Conservation (phyloP, 805 yeast genomes). For the Candida nonsorbophila region DNA sequence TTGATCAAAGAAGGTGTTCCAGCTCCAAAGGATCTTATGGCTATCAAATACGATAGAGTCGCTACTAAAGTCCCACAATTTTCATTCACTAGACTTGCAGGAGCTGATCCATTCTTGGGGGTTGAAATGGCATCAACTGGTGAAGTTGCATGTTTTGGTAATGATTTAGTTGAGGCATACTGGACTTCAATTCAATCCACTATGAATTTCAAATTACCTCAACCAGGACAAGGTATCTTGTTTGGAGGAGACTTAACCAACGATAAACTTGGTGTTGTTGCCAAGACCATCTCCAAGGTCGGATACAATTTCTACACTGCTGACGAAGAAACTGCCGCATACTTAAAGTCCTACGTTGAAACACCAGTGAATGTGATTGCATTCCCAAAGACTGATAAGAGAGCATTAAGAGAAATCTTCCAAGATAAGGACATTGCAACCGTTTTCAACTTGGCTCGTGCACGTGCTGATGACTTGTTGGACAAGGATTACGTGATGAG, state of each 20-base stretch:
- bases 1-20: constrained; percentile 58
- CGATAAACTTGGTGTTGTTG: constrained; percentile 69
- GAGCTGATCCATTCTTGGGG: constrained; percentile 97
- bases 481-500: constrained; percentile 97
- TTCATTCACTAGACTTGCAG: constrained; percentile 93
- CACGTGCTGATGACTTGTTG: constrained; percentile 76
- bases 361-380: constrained; percentile 62
- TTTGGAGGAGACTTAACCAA: constrained; percentile 90
- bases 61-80: constrained; percentile 98
- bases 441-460: constrained; percentile 87
- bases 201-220: constrained; percentile 93
- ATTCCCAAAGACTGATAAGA: constrained; percentile 90
- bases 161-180: constrained; percentile 81
- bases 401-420: constrained; percentile 90
- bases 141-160: constrained; percentile 81
- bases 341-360: constrained; percentile 49
- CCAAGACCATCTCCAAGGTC: constrained; percentile 58
- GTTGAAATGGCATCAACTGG: constrained; percentile 99
- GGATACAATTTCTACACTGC: constrained; percentile 85
- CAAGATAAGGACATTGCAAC: constrained; percentile 77
- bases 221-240: constrained; percentile 82
- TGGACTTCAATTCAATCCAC: constrained; percentile 97
- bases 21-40: constrained; percentile 80
- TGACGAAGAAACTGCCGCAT: constrained; percentile 62
- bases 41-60: constrained; percentile 67